Evolutionary conservation across 768 basidiomycete genomes (phyloP), one percentile per base, ranked within the genome.

Genomic region (Coprinopsis strossmayeri): DNA sequence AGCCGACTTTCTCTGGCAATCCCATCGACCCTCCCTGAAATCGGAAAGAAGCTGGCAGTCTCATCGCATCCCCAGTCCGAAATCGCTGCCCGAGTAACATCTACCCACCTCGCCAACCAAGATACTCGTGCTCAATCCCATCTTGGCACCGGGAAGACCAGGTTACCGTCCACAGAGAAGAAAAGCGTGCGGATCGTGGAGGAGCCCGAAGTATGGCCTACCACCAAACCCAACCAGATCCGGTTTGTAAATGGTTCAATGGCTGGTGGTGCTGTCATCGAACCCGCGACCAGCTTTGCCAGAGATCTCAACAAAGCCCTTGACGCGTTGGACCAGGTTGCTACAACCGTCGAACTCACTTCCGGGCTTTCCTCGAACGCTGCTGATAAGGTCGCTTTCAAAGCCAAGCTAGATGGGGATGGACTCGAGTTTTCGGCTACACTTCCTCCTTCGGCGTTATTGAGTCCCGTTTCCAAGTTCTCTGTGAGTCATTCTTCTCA

Each of bases 401-500:
- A n/a, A 11, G 15, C 15, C 12, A 45, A 32, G 28, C 17, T 27
- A 13, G 27, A 27, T 23, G 24, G 5, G 5, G 24, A 42, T 18
- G 28, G 18, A 20, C 5, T 20, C 12, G 27, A 45, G 12, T 32
- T 28, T 18, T 5, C 18, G 9, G 25, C 43, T 3, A 12, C 28
- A 11, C 28, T 45, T 12, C 43, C 43, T 11, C 43, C 43, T 23
- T 45, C 43, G 5, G 43, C 43, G 3, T 20, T 45, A 28, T 20
- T 45, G 11, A 45, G 43, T 18, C 43, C 43, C 4, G 43, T 45
- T 32, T 45, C 43, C 7, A 45, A 45, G 43, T 45, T 45, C 43
- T 45, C 43, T 4, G 43, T 45, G 30, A 9, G 43, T 26, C 24
- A 12, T 26, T 26, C 40, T 20, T 42, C 23, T 21, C 11, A 7